These are phyloP conservation scores for Asterionellopsis glacialis DNA, from an alignment of 108 stramenopile genomes.

Conservation along the genomic window DNA sequence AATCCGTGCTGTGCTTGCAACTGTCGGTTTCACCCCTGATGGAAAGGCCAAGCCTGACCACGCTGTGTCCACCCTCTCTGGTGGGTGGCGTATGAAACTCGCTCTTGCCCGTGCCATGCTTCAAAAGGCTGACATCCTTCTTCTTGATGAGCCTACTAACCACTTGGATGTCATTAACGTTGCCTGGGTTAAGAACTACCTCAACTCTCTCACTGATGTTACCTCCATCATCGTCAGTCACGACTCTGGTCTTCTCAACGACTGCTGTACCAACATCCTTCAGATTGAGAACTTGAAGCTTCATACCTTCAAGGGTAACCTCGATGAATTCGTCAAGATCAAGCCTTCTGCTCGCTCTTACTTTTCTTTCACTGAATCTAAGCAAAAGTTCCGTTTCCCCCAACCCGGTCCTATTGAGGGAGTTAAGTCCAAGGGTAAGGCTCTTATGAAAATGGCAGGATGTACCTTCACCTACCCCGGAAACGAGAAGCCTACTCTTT, in stretches of 20 bases:
- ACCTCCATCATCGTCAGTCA: constrained; percentile 98
- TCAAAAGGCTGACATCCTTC: constrained; percentile 97
- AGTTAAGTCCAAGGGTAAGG: constrained; percentile 98
- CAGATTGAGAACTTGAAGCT: constrained; percentile 98
- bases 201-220: constrained; percentile 93
- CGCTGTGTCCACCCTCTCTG: constrained; percentile 95
- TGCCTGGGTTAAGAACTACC: constrained; percentile 99
- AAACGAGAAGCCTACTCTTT: constrained; percentile 91
- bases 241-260: constrained; percentile 98
- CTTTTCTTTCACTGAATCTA: constrained; percentile 91
- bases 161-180: constrained; percentile 99
- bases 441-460: constrained; percentile 97
- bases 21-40: constrained; percentile 95
- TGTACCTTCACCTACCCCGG: constrained; percentile 98
- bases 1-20: constrained; percentile 85
- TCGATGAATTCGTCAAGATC: constrained; percentile 96
- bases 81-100: constrained; percentile 99
- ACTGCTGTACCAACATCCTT: constrained; percentile 98
- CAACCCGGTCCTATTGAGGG: constrained; percentile 96
- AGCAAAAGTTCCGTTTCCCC: constrained; percentile 97
- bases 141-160: constrained; percentile 97
- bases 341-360: constrained; percentile 95
- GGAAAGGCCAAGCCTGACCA: constrained; percentile 97
- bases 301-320: constrained; percentile 94
- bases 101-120: constrained; percentile 98